These are phyloP conservation scores for Eimeria acervulina DNA, from an alignment of 169 alveolate species.

Conservation along the genomic window DNA sequence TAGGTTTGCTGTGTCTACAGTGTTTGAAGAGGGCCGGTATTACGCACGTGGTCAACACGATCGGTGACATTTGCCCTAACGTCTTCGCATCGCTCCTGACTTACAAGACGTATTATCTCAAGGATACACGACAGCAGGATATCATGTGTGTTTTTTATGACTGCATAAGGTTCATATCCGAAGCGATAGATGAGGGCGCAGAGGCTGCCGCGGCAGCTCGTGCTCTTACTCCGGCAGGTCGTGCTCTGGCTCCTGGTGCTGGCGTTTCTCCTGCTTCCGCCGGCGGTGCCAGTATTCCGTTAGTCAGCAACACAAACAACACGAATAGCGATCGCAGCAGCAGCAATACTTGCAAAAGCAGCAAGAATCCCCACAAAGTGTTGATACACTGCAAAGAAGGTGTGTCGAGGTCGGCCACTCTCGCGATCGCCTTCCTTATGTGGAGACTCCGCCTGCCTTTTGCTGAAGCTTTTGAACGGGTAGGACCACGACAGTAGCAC, in stretches of 20 bases:
- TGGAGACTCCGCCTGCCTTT: constrained; percentile 70
- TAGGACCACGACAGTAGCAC: constrained; percentile 23
- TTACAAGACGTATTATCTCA: constrained; percentile 66
- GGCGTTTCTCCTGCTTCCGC: neutral
- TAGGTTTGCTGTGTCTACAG: constrained; percentile 46
- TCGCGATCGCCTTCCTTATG: constrained; percentile 80
- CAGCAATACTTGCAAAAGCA: constrained; percentile 4
- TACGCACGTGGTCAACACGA: constrained; percentile 75
- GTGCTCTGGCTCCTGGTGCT: neutral
- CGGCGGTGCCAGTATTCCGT: neutral
- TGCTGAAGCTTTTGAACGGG: constrained; percentile 72
- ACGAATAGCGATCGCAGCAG: neutral
- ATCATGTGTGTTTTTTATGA: constrained; percentile 64
- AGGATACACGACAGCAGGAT: constrained; percentile 74
- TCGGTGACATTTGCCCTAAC: constrained; percentile 76
- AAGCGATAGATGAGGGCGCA: constrained; percentile 37
- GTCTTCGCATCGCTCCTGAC: constrained; percentile 20
- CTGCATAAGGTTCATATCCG: constrained; percentile 57
- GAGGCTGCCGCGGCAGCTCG: neutral
- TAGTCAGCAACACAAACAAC: neutral
- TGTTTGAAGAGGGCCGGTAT: constrained; percentile 58
- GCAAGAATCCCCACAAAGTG: constrained; percentile 21
- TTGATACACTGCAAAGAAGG: constrained; percentile 81
- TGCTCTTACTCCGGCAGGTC: too few relatives aligned
- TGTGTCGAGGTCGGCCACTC: constrained; percentile 79